These are phyloP conservation scores for Cerioporus squamosus DNA, from an alignment of 1,284 basidiomycete species.

Conservation along the genomic window DNA sequence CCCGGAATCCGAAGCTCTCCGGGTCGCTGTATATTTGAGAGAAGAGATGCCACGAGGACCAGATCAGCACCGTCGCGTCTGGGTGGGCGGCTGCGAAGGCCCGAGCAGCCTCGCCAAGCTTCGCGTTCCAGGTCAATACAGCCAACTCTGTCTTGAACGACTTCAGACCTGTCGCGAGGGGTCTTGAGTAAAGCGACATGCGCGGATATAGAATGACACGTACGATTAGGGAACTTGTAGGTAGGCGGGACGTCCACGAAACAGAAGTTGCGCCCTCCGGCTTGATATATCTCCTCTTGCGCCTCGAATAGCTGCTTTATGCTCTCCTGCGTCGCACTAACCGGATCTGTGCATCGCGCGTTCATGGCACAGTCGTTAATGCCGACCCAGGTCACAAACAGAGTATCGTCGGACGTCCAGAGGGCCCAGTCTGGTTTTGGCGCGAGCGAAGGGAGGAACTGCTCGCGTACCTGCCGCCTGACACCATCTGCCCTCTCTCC, in stretches of 20 bases:
- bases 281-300: constrained; percentile 49
- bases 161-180: background rate
- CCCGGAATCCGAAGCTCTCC: constrained; percentile 41
- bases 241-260: constrained; percentile 64
- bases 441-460: constrained; percentile 42
- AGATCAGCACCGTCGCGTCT: constrained; percentile 52
- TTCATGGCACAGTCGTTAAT: constrained; percentile 57
- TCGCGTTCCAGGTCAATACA: constrained; percentile 45
- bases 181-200: background rate
- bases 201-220: constrained; percentile 4
- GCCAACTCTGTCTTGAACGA: background rate
- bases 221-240: constrained; percentile 48
- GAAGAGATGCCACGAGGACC: constrained; percentile 51
- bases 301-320: constrained; percentile 41
- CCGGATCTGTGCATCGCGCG: constrained; percentile 10
- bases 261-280: constrained; percentile 60
- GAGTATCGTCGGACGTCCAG: constrained; percentile 43
- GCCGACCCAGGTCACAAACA: constrained; percentile 62
- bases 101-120: constrained; percentile 35
- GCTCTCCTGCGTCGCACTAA: constrained; percentile 1
- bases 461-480: constrained; percentile 37
- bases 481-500: constrained; percentile 47
- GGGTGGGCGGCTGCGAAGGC: constrained; percentile 43
- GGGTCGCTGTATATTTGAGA: constrained; percentile 47
- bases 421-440: constrained; percentile 41